Evolutionary conservation across 768 basidiomycete species (phyloP).

Genomic region (Trametes elegans): DNA sequence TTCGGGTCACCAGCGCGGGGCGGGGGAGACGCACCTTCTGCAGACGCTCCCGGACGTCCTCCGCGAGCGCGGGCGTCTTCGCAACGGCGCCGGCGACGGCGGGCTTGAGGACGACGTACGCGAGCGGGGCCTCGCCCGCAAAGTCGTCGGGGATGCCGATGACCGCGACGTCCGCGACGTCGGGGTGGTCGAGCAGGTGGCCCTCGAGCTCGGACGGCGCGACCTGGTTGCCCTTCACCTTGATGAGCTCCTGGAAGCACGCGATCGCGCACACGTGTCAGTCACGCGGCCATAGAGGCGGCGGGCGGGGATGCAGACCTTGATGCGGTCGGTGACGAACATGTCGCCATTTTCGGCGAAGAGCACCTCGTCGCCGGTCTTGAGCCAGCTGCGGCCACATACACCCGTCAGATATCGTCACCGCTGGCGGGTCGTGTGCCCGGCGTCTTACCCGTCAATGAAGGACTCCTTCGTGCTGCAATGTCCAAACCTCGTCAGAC

Average conservation of each 20-base stretch:
- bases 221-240: slow-evolving; percentile 64
- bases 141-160: slow-evolving; percentile 68
- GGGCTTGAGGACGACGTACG: slow-evolving; percentile 57
- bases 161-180: slow-evolving; percentile 38
- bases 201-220: slow-evolving; percentile 35
- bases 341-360: slow-evolving; percentile 56
- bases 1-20: background rate
- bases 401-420: background rate
- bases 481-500: slow-evolving; percentile 49
- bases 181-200: slow-evolving; percentile 35
- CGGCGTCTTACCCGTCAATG: slow-evolving; percentile 60
- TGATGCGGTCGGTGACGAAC: slow-evolving; percentile 62
- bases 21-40: slow-evolving; percentile 46
- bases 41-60: slow-evolving; percentile 42
- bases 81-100: slow-evolving; percentile 37
- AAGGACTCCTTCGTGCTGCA: slow-evolving; percentile 67
- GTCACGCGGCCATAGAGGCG: background rate
- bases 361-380: slow-evolving; percentile 63
- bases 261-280: too few relatives aligned
- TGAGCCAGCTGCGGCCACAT: slow-evolving; percentile 52
- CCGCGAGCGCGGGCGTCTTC: slow-evolving; percentile 31
- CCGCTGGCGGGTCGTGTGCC: too few relatives aligned
- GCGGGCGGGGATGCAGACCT: slow-evolving; percentile 38
- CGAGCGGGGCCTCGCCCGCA: slow-evolving; percentile 69
- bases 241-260: slow-evolving; percentile 69